Conservation (phyloP, 1,284 basidiomycete genomes). For the Abortiporus biennis region DNA sequence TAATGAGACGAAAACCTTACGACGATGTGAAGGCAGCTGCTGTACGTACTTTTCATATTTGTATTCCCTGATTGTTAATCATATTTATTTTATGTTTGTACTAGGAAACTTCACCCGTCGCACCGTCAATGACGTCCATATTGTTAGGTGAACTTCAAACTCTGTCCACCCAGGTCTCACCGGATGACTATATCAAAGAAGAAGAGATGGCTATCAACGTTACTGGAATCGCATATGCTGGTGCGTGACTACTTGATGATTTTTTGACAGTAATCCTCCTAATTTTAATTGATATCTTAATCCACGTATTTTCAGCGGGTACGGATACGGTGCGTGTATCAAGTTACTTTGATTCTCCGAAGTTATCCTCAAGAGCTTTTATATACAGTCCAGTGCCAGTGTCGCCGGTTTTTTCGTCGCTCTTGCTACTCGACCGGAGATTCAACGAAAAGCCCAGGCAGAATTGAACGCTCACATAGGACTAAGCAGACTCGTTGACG, state of each 20-base stretch:
- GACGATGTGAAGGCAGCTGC: slow-evolving; percentile 4
- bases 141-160: slow-evolving; percentile 1
- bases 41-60: slow-evolving; percentile 4
- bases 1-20: slow-evolving; percentile 8
- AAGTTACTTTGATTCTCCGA: not conserved
- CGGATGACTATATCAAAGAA: not conserved
- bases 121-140: not conserved
- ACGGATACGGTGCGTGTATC: slow-evolving; percentile 2
- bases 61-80: not conserved
- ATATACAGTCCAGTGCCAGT: slow-evolving; percentile 1
- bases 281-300: not conserved
- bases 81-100: not conserved
- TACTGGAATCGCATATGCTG: slow-evolving; percentile 4
- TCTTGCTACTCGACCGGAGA: slow-evolving; percentile 5
- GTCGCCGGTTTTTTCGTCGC: slow-evolving; percentile 8
- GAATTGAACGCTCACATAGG: slow-evolving; percentile 5
- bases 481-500: not conserved
- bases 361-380: not conserved
- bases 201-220: slow-evolving; percentile 1
- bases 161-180: not conserved
- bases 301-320: not conserved
- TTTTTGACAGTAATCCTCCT: not conserved
- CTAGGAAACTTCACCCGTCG: not conserved
- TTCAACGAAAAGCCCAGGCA: slow-evolving; percentile 6
- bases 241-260: not conserved